Conservation (phyloP, 2,329 filamentous ascomycete species). For the Cytospora mali region DNA sequence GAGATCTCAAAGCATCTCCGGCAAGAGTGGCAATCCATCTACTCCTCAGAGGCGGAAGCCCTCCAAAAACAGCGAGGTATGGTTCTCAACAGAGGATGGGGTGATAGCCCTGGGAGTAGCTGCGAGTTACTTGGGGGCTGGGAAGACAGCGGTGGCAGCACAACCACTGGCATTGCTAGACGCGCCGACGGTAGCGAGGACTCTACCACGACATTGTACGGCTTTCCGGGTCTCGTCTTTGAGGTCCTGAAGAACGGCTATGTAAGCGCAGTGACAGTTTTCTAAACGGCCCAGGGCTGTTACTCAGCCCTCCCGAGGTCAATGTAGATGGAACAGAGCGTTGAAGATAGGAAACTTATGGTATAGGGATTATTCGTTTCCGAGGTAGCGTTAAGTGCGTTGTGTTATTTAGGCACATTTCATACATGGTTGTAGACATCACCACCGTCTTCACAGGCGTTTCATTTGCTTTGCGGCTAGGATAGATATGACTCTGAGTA, state of each 20-base stretch:
- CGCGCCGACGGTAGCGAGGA: constrained; percentile 58
- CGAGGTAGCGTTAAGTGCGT: not conserved
- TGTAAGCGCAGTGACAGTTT: constrained; percentile 87
- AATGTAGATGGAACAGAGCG: not conserved
- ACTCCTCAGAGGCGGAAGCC: constrained; percentile 57
- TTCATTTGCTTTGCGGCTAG: no score
- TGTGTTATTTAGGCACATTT: not conserved
- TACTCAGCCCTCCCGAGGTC: not conserved
- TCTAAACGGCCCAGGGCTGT: constrained; percentile 61
- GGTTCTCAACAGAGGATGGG: constrained; percentile 90
- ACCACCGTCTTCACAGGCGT: not conserved
- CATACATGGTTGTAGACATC: not conserved
- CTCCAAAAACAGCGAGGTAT: constrained; percentile 67
- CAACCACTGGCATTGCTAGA: constrained; percentile 49
- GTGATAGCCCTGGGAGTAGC: constrained; percentile 87
- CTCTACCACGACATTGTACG: constrained; percentile 80
- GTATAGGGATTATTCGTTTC: not conserved
- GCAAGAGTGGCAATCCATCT: constrained; percentile 69
- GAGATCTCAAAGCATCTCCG: constrained; percentile 70
- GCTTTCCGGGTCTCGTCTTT: constrained; percentile 91
- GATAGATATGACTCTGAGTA: no score
- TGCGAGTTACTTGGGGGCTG: constrained; percentile 83
- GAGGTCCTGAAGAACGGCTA: constrained; percentile 92
- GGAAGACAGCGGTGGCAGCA: constrained; percentile 69
- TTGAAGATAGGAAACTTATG: not conserved